Base-by-base conservation (phyloP, 1,139 yeast species). In the Saccharomyces hybrid region DNA sequence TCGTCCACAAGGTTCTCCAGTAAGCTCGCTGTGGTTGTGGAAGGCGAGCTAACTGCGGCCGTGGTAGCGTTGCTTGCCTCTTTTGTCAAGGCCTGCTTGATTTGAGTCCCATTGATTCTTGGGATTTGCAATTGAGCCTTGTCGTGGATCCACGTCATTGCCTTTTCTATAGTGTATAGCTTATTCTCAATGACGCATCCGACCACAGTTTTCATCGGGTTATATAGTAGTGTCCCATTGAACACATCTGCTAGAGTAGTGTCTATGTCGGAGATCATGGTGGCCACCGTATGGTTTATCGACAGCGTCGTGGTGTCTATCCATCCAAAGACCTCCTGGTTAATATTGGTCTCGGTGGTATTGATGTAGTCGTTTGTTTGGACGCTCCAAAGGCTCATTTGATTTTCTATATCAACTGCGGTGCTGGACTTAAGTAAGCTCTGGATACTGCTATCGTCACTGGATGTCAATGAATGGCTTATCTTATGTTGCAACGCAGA, bases 101-200 rank as follows among this genome's bases (percentile, higher is more conserved):
- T 57, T 9, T 69, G 71, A 1, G 68, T 59, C 1, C 70, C 67
- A 54, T 74, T 69, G 8, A 82, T 69, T 34, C 75, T 64, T 0
- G 97, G 96, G 0, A 91, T 66, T 0, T 73, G 60, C 1, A 91
- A 72, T 14, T 80, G 74, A 2, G 91, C 77, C 60, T 87, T 76
- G 34, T 83, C 74, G 62, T 86, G 77, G 2, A 91, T 73, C 98
- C 98, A 93, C 0, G 83, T 78, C 53, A 91, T 69, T 0, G 96
- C 98, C 26, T 77, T 66, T 60, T 87, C 87, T 0, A 90, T 73
- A 34, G 78, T 76, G 3, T 76, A 75, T 5, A 91, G 68, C 65
- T 91, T 93, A 54, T 84, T 75, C 12, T 90, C 95, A 47, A 93
- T 74, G 1, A 88, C 81, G 71, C 99, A 93, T 52, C 84, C 82